phyloP scores from a whole-genome alignment of 2,329 filamentous ascomycete species.

The Apiospora koreana region DNA sequence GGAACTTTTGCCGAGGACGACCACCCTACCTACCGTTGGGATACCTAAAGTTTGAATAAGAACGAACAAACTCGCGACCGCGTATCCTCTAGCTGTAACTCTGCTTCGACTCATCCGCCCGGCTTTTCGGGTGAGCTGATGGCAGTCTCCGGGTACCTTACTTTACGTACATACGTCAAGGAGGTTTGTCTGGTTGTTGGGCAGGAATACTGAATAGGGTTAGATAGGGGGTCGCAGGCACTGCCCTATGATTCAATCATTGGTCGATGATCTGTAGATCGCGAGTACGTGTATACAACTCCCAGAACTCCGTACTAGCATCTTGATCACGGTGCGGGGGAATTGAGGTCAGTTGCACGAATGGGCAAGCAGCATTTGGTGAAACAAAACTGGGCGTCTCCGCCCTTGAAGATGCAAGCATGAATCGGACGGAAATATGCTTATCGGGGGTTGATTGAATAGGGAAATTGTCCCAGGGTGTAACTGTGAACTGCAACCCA shows the following conservation, averaged over 20 bases:
- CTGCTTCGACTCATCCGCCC: not conserved
- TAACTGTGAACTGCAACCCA: not conserved
- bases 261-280: constrained; percentile 13
- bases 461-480: not conserved
- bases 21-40: not conserved
- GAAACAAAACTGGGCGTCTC: not conserved
- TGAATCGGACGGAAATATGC: constrained; percentile 8
- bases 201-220: not conserved
- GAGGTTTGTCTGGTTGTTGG: too few species aligned
- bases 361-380: not conserved
- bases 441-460: not conserved
- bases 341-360: not conserved
- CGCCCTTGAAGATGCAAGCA: not conserved
- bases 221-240: not conserved
- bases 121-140: not conserved
- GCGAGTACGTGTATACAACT: not conserved
- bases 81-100: not conserved
- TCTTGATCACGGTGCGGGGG: constrained; percentile 2
- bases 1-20: not conserved
- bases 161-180: too few species aligned
- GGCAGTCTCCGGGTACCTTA: not conserved
- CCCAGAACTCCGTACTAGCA: too few species aligned
- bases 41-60: not conserved
- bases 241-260: constrained; percentile 10
- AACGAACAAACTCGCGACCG: not conserved